phyloP scores from a whole-genome alignment of 768 basidiomycete species.

The Rhizopogon vinicolor region DNA sequence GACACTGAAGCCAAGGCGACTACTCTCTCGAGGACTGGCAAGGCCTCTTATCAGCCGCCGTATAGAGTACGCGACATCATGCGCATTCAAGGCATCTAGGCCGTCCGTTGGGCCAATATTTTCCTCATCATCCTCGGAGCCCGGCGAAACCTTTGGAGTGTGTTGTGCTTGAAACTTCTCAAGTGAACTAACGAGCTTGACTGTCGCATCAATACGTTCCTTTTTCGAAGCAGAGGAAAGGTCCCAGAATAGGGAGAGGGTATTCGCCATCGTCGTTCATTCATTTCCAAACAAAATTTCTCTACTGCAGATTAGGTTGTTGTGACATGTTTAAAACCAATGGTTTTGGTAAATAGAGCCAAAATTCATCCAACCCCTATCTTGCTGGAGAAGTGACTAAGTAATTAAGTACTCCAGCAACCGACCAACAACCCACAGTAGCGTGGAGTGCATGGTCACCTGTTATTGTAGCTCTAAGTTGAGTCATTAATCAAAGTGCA shows the following conservation, averaged over 20 bases:
- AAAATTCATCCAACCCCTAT: not conserved
- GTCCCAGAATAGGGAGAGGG: constrained; percentile 92
- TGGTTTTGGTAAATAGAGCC: not conserved
- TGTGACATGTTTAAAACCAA: constrained; percentile 19
- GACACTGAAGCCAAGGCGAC: constrained; percentile 92
- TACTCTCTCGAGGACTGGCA: constrained; percentile 89
- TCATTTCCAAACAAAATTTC: not conserved
- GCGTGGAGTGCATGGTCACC: not conserved
- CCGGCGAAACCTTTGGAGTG: constrained; percentile 32
- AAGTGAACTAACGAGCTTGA: constrained; percentile 74
- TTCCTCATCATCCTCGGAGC: constrained; percentile 40
- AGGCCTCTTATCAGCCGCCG: constrained; percentile 83
- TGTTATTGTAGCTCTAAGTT: not conserved
- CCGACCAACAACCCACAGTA: not conserved
- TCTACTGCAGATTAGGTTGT: constrained; percentile 14
- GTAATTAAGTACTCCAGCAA: not conserved
- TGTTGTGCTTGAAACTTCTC: constrained; percentile 81
- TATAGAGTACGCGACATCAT: constrained; percentile 92
- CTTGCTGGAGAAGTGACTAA: not conserved
- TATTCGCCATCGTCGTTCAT: constrained; percentile 62
- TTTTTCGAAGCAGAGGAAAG: constrained; percentile 78
- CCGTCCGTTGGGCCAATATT: constrained; percentile 36
- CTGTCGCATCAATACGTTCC: constrained; percentile 80
- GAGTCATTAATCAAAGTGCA: constrained; percentile 45
- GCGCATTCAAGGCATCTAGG: constrained; percentile 70